Base-by-base conservation (phyloP, 1,284 basidiomycete species). In the Cutaneotrichosporon sp. region DNA sequence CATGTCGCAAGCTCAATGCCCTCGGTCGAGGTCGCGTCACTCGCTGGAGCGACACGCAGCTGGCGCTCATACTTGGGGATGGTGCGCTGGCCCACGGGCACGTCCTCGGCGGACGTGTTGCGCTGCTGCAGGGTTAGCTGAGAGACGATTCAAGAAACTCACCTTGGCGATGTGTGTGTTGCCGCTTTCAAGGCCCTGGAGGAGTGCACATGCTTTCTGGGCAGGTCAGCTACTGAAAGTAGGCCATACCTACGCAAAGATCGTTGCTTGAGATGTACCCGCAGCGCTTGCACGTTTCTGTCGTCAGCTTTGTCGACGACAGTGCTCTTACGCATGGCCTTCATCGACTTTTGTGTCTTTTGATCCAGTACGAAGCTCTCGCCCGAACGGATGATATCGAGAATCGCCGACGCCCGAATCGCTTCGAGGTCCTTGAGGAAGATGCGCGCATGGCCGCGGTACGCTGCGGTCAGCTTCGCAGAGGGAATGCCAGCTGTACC, bases 321-420 rank as follows among this genome's bases (percentile, higher is more conserved):
- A 8, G 1, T 1, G 35, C 35, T 76, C 84, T 70, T 72, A 90
- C 88, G 87, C 71, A 90, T 86, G 18, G 78, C 72, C 70, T 89
- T 90, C 71, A 88, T 85, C 0, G 79, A 80, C 22, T 82, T 83
- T 70, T 84, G 87, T 12, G 89, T 82, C 60, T 85, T 86, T 54
- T 88, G 86, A 62, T 81, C 84, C 37, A 90, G 78, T 66, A 87
- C 86, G 65, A 88, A 93, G 10, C 84, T 86, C 70, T 97, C 92
- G 4, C 92, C 93, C 0, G 90, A 93, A 68, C 96, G 89, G 48
- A 98, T 97, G 59, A 98, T 96, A 70, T 99, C 94, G 54, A 99
- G 89, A 60, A 98, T 97, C 2, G 90, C 88, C 63, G 87, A 90
- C 0, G 96, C 92, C 17, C 94, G 81, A 34, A 93, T 85, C 0